Conservation (phyloP, 768 basidiomycete species). For the Lentinus tigrinus region DNA sequence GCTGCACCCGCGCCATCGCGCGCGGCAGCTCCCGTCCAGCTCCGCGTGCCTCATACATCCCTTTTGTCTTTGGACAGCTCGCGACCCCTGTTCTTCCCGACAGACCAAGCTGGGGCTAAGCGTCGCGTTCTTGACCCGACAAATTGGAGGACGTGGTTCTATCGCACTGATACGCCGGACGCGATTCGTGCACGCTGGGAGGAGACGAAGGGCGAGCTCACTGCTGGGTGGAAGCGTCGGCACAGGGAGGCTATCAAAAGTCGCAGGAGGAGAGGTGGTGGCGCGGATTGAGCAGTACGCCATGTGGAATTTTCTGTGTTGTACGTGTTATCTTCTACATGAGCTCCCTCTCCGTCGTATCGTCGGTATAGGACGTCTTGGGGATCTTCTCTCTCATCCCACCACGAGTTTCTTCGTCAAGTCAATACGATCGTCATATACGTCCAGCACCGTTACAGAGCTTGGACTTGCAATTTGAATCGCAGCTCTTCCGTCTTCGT, state of each 20-base stretch:
- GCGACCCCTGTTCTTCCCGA: slow-evolving; percentile 64
- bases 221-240: slow-evolving; percentile 74
- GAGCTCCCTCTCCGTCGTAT: too few relatives aligned
- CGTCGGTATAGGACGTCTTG: too few relatives aligned
- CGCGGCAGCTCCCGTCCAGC: slow-evolving; percentile 2
- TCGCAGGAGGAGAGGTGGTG: slow-evolving; percentile 51
- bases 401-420: too few relatives aligned
- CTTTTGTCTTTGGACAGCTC: slow-evolving; percentile 46
- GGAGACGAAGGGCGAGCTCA: slow-evolving; percentile 61
- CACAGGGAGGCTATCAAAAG: slow-evolving; percentile 75
- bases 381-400: too few relatives aligned
- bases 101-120: slow-evolving; percentile 20
- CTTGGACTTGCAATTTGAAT: too few relatives aligned
- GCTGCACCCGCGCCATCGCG: slow-evolving; percentile 11
- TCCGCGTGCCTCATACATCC: slow-evolving; percentile 15
- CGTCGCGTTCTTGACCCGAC: slow-evolving; percentile 42
- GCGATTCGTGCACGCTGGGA: slow-evolving; percentile 73
- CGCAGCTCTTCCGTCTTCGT: too few relatives aligned
- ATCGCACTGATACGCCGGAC: slow-evolving; percentile 50
- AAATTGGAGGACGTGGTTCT: slow-evolving; percentile 49
- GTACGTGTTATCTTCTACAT: too few relatives aligned
- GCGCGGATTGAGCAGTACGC: slow-evolving; percentile 37
- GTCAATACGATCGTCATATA: too few relatives aligned
- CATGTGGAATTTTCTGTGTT: background rate
- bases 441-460: too few relatives aligned